Percentiles rank a stretch among this genome's conserved stretches.
Evolutionary conservation across 2,329 filamentous ascomycete species (phyloP).

Genomic region (Cercospora janseana): DNA sequence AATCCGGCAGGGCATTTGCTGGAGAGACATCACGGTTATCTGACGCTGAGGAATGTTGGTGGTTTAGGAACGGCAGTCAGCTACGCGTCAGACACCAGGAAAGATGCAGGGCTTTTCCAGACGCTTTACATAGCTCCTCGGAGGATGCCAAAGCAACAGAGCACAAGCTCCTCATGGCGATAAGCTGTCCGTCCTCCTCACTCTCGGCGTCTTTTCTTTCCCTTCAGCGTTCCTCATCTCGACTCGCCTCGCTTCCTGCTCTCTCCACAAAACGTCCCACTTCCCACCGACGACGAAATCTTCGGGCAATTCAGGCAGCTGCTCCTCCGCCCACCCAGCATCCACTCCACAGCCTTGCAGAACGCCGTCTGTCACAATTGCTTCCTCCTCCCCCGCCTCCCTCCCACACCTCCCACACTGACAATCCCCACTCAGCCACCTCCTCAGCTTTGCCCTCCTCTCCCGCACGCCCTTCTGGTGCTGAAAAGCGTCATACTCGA

Average conservation of each 20-base stretch:
- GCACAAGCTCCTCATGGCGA: background rate
- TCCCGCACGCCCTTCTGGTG: constrained; percentile 19
- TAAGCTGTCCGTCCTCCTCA: background rate
- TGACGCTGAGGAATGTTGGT: too few relatives aligned
- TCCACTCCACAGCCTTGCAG: background rate
- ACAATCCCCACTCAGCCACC: constrained; percentile 33
- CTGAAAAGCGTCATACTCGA: constrained; percentile 32
- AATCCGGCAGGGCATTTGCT: too few relatives aligned
- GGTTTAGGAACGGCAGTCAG: too few relatives aligned
- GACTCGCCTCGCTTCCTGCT: background rate
- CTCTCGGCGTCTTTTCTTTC: background rate
- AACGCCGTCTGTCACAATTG: background rate
- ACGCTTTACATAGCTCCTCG: too few relatives aligned
- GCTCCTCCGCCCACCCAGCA: background rate
- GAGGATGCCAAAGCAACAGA: background rate
- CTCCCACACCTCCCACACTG: constrained; percentile 30
- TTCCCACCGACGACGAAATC: constrained; percentile 3
- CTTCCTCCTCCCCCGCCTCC: constrained; percentile 24
- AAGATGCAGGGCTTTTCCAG: too few relatives aligned
- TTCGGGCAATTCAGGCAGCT: constrained; percentile 5
- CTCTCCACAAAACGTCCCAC: background rate
- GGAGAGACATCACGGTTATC: too few relatives aligned
- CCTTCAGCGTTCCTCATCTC: too few relatives aligned
- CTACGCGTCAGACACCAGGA: too few relatives aligned
- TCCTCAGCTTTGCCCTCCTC: constrained; percentile 24